phyloP scores from a whole-genome alignment of 148 eudicot genomes.

The Cornus controversa region DNA sequence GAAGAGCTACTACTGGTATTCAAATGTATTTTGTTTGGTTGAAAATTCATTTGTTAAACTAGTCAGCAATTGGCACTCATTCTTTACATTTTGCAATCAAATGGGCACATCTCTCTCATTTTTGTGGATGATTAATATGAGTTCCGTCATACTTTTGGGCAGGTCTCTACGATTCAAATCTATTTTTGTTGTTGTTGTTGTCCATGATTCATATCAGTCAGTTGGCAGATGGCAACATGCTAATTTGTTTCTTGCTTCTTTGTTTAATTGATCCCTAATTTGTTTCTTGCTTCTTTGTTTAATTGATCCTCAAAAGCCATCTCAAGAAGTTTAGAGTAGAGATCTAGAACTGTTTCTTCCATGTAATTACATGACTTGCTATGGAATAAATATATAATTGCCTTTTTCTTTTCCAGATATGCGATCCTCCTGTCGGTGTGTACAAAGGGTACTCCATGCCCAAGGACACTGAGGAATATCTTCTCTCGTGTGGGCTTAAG shows the following conservation, averaged over 20 bases:
- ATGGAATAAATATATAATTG: constrained; percentile 5
- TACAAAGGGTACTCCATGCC: constrained; percentile 70
- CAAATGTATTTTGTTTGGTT: background rate
- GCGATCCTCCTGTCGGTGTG: constrained; percentile 82
- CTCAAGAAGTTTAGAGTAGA: background rate
- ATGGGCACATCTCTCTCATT: background rate
- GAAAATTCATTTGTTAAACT: background rate
- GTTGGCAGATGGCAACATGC: constrained; percentile 3
- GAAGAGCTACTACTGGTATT: background rate
- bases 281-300: constrained; percentile 6
- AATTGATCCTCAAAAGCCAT: background rate
- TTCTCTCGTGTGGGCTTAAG: constrained; percentile 65
- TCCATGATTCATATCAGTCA: too few relatives aligned
- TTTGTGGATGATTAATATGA: background rate
- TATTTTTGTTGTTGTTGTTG: too few relatives aligned
- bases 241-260: constrained; percentile 7
- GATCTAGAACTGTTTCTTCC: background rate
- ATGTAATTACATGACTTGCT: constrained; percentile 1
- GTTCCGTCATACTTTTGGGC: background rate
- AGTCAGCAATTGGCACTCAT: background rate
- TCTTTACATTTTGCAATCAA: background rate
- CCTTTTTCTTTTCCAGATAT: constrained; percentile 37
- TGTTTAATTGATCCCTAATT: background rate
- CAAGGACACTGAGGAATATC: constrained; percentile 68
- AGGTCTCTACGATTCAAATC: too few relatives aligned